Conservation (phyloP, 2,329 filamentous ascomycete genomes). For the Grosmannia serpens region DNA sequence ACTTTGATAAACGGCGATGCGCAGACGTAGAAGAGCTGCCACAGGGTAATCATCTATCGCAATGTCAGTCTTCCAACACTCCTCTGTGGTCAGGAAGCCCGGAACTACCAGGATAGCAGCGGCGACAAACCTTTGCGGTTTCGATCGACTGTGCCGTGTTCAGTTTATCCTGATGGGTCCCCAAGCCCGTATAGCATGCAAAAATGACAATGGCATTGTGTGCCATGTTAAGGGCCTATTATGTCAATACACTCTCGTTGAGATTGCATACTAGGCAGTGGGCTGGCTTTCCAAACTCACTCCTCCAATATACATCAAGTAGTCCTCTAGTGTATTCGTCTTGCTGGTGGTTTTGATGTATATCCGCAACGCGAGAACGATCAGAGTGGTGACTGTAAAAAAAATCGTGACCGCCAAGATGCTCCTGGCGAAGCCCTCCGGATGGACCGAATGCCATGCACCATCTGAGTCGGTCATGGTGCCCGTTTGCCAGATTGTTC, state of each 20-base stretch:
- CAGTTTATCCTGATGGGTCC: background rate
- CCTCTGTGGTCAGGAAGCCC: background rate
- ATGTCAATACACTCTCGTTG: background rate
- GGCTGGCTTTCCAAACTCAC: background rate
- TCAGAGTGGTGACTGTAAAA: background rate
- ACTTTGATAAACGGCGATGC: background rate
- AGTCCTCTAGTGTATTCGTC: background rate
- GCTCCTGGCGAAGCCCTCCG: background rate
- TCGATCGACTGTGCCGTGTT: background rate
- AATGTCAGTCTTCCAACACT: background rate
- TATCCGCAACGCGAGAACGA: background rate
- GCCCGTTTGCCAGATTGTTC: background rate
- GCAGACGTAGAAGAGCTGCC: background rate
- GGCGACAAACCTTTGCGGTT: background rate
- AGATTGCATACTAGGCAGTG: background rate
- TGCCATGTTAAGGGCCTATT: background rate
- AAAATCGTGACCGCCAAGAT: background rate
- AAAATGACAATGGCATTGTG: conserved; percentile 1
- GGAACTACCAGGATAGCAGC: background rate
- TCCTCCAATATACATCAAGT: background rate
- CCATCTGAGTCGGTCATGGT: background rate
- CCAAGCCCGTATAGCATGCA: background rate
- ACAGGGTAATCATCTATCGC: background rate
- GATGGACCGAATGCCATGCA: background rate
- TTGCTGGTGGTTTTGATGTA: background rate